These are phyloP conservation scores for Phytomonas sp. DNA, from an alignment of 208 protist species.

Conservation along the genomic window DNA sequence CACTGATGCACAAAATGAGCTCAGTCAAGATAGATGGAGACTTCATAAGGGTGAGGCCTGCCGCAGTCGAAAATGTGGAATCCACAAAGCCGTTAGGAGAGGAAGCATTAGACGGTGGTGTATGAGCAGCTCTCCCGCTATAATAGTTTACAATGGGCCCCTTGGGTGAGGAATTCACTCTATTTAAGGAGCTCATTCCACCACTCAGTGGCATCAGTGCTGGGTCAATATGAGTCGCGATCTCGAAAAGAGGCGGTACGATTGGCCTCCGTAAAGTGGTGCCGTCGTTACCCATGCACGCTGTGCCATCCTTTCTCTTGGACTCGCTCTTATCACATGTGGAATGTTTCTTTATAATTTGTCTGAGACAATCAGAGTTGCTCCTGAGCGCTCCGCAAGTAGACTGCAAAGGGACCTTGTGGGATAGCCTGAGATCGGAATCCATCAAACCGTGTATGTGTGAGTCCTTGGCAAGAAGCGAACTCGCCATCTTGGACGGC, in stretches of 20 bases:
- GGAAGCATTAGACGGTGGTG: not conserved
- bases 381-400: not conserved
- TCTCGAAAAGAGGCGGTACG: not conserved
- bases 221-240: not conserved
- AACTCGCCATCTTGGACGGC: not conserved
- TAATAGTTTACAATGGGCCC: not conserved
- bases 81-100: not conserved
- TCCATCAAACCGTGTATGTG: not conserved
- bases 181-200: not conserved
- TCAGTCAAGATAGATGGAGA: conserved; percentile 38
- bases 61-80: not conserved
- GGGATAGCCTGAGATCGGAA: not conserved
- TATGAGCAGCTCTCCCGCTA: not conserved
- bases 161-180: not conserved
- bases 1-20: conserved; percentile 44
- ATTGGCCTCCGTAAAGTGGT: not conserved
- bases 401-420: not conserved
- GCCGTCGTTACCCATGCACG: not conserved
- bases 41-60: conserved; percentile 15
- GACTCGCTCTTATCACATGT: not conserved
- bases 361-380: not conserved
- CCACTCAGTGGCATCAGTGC: not conserved
- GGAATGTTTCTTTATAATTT: not conserved
- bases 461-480: not conserved
- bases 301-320: not conserved